Evolutionary conservation across 495 filamentous ascomycete species (phyloP), one percentile per base, ranked within the genome.

Genomic region (Hypoxylon trugodes): DNA sequence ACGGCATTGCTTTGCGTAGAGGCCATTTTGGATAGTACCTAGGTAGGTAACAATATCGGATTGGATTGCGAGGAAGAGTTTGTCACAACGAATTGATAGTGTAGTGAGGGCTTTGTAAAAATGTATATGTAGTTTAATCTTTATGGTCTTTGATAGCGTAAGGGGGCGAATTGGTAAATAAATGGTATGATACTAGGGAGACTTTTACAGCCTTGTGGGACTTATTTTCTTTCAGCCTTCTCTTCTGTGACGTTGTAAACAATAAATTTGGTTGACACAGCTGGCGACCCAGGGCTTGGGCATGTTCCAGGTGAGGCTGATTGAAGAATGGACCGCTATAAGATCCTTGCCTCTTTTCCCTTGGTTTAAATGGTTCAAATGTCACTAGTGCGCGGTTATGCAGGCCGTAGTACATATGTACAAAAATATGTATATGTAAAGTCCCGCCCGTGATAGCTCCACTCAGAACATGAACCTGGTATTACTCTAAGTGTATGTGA

Each of bases 1-100:
- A 74, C 72, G 46, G 72, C 53, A 61, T 72, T 73, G 51, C 30
- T 69, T 36, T 51, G 58, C 19, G 55, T 30, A 7, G 68, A 63
- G 32, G 72, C 68, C 72, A 76, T 76, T 30, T 73, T 66, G 61
- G 32, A 61, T 24, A 13, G 46, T 36, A 30, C 28, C 15, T 1
- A 26, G 8, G 49, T 37, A 8, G 49, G 32, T 18, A 40, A 3
- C 36, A 36, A 41, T 22, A n/a, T 8, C 35, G 41, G 35, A 48
- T n/a, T n/a, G 15, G 40, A 21, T 16, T 7, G 13, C 15, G 42
- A 4, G n/a, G 3, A 21, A 2, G 15, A 3, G 28, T 2, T 12
- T 33, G 25, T 22, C 43, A 30, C 2, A n/a, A 4, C 1, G 10
- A 32, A 26, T 19, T 21, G 19, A 16, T 28, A 36, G 46, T 25